Percentiles rank a stretch among this genome's conserved stretches.
phyloP scores from a whole-genome alignment of 805 yeast genomes.

The Jamesozyma piceae region DNA sequence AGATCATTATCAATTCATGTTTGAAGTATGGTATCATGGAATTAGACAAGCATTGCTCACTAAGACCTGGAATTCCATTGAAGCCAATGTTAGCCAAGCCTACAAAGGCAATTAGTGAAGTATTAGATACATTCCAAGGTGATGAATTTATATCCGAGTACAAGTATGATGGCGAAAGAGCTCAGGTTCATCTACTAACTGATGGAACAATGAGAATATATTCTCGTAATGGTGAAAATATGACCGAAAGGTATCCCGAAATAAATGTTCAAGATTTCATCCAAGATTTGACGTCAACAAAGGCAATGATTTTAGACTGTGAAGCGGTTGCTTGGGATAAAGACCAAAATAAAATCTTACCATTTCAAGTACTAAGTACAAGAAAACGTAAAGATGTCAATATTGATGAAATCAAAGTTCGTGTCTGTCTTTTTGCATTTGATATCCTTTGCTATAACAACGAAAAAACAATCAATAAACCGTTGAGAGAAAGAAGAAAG shows the following conservation, averaged over 20 bases:
- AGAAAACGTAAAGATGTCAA: conserved; percentile 91
- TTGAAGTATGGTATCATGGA: conserved; percentile 58
- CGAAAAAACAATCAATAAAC: conserved; percentile 53
- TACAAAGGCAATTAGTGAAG: conserved; percentile 86
- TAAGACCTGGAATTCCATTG: conserved; percentile 88
- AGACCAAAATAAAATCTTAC: conserved; percentile 66
- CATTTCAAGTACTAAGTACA: conserved; percentile 88
- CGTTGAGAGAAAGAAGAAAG: conserved; percentile 63
- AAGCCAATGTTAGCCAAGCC: conserved; percentile 99
- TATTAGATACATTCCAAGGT: conserved; percentile 78
- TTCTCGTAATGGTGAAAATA: conserved; percentile 92
- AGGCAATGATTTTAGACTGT: conserved; percentile 75
- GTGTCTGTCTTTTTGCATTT: conserved; percentile 87
- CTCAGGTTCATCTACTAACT: conserved; percentile 73
- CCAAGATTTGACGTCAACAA: conserved; percentile 30
- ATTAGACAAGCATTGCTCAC: conserved; percentile 55
- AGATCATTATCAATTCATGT: conserved; percentile 58
- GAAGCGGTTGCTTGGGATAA: conserved; percentile 98
- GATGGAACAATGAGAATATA: conserved; percentile 66
- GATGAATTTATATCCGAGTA: conserved; percentile 89
- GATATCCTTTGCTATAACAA: conserved; percentile 74
- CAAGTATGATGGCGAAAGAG: conserved; percentile 96
- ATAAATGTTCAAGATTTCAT: conserved; percentile 59
- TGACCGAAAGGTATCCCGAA: conserved; percentile 95
- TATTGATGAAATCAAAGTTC: conserved; percentile 77